Base-by-base conservation (phyloP, 257 asterid species). In the Parsonsia alboflavescens region DNA sequence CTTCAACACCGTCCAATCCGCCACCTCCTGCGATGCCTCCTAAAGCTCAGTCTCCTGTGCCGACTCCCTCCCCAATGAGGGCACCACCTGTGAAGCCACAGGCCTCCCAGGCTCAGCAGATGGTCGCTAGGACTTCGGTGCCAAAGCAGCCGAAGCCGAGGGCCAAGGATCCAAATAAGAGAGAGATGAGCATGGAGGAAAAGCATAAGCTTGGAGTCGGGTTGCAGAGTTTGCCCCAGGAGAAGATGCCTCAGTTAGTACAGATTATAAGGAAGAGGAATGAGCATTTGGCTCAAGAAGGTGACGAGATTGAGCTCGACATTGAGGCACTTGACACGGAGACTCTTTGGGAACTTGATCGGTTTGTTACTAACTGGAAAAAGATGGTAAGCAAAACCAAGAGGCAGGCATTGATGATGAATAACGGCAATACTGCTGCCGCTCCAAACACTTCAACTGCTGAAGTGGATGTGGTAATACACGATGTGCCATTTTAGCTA, bases 261-360 rank as follows among this genome's bases (percentile, higher is more conserved):
- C 90, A 84, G 82, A 92, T 95, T 73, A 87, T 95, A 57, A 80
- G 91, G 85, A 95, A 95, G 88, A 87, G 98, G 72, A 92, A 90
- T 67, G 91, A 83, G 59, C 97, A 88, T 65, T 84, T 95, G 84
- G 96, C 96, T 0, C 96, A 92, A 82, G 98, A 95, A 30, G 99
- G 98, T 0, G 99, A 95, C 76, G 99, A 95, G 77, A 95, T 95
- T 76, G 99, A 92, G 89, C 97, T 95, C 1, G 99, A 95, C 80
- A 92, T 95, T 30, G 98, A 95, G 81, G 91, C 96, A 28, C 96
- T 95, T 1, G 99, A 95, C 58, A 89, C 92, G 0, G 99, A 92
- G 77, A 95, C 99, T 0, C 93, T 95, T 0, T 95, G 98, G 99
- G 99, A 92, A 59, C 97, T 95, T 44, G 99, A 95, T 78, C 84